These are phyloP conservation scores for Neckera pumila DNA, from an alignment of 225 moss, liverwort and hornwort genomes.

Conservation along the genomic window DNA sequence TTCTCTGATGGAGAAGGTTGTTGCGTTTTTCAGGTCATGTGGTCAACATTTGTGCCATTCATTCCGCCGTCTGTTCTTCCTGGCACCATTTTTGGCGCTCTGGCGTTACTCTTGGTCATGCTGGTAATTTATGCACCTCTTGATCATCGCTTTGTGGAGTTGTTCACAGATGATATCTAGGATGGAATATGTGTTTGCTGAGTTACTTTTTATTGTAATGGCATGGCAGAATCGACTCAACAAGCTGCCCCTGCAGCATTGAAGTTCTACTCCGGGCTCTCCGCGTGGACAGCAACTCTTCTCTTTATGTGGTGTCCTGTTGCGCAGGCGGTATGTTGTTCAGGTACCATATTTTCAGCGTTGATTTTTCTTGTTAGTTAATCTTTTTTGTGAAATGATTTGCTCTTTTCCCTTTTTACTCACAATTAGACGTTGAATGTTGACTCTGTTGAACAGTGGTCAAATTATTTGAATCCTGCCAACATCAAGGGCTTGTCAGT, in stretches of 20 bases:
- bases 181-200: neutral
- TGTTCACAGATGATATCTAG: neutral
- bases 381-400: neutral
- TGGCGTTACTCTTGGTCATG: conserved; percentile 32
- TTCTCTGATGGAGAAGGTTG: neutral
- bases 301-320: conserved; percentile 84
- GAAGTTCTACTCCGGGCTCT: conserved; percentile 26
- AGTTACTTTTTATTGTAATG: neutral
- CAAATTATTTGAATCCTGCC: conserved; percentile 58
- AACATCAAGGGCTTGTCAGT: conserved; percentile 77
- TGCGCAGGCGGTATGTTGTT: conserved; percentile 54
- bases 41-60: conserved; percentile 69
- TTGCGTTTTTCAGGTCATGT: conserved; percentile 48
- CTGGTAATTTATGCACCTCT: conserved; percentile 25
- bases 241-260: conserved; percentile 27
- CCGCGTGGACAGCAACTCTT: conserved; percentile 78
- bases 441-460: conserved; percentile 36
- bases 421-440: neutral
- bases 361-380: neutral
- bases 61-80: conserved; percentile 51
- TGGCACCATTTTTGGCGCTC: conserved; percentile 28
- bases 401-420: neutral
- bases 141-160: neutral
- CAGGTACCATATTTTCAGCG: neutral
- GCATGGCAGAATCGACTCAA: conserved; percentile 42